These are phyloP conservation scores for Fomitiporia mediterranea DNA, from an alignment of 1,284 basidiomycete species.

Conservation along the genomic window DNA sequence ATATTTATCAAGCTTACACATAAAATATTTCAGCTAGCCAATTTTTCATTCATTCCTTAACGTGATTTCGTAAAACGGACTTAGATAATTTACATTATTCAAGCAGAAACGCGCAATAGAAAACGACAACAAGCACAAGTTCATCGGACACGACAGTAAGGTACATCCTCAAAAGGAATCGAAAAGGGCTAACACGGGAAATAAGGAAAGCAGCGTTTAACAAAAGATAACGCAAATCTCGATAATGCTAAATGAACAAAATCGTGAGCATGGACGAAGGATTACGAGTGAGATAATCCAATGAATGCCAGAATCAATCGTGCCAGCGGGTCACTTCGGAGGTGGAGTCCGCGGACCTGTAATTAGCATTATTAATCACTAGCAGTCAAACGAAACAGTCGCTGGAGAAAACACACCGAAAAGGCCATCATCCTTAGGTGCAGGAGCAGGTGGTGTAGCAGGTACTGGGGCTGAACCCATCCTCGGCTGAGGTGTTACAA, in stretches of 20 bases:
- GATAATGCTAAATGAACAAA: too few relatives aligned
- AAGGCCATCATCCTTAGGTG: slow-evolving; percentile 46
- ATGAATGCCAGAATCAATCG: background rate
- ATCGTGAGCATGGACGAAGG: too few relatives aligned
- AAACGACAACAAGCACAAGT: background rate
- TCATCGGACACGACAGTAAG: background rate
- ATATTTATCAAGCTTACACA: too few relatives aligned
- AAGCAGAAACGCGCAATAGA: background rate
- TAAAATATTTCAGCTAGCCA: too few relatives aligned
- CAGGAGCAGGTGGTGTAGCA: slow-evolving; percentile 37
- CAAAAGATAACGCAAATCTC: background rate
- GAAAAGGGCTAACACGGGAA: background rate
- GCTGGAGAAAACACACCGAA: slow-evolving; percentile 43
- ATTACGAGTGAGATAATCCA: too few relatives aligned
- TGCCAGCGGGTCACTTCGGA: slow-evolving; percentile 11
- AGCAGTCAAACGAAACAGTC: background rate
- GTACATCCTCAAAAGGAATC: background rate
- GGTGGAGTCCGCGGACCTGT: slow-evolving; percentile 19
- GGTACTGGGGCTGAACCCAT: slow-evolving; percentile 32
- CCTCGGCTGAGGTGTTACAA: slow-evolving; percentile 44
- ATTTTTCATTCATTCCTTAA: too few relatives aligned
- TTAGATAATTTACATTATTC: background rate
- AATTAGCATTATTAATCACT: background rate
- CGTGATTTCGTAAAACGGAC: background rate
- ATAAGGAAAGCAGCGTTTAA: background rate